Percentiles rank a stretch among this genome's conserved stretches.
These are phyloP conservation scores for Colletotrichum lindemuthianum DNA, from an alignment of 2,329 filamentous ascomycete genomes.

Conservation along the genomic window DNA sequence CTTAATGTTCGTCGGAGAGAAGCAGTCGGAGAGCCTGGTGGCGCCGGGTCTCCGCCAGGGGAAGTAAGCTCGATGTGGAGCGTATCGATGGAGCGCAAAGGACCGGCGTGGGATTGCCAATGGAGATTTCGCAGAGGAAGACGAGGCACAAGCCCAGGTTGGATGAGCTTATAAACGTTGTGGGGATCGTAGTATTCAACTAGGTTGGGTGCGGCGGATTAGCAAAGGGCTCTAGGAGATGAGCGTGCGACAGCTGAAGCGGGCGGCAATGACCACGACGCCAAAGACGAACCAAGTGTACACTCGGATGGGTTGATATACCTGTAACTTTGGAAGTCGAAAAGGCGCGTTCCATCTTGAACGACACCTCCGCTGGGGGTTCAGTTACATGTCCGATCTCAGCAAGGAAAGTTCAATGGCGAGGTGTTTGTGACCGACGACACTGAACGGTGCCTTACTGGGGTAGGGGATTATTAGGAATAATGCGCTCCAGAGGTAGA, in stretches of 20 bases:
- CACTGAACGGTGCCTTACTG: neutral
- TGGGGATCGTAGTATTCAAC: constrained; percentile 97
- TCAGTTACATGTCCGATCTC: constrained; percentile 26
- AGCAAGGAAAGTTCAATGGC: constrained; percentile 4
- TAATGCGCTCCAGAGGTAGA: too few species aligned
- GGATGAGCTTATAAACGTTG: constrained; percentile 84
- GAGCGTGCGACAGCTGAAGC: constrained; percentile 8
- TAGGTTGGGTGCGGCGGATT: constrained; percentile 47
- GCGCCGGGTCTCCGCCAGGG: constrained; percentile 55
- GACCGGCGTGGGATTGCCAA: constrained; percentile 94
- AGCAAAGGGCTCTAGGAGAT: neutral
- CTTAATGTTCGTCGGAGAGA: constrained; percentile 45
- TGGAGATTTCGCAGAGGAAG: constrained; percentile 91
- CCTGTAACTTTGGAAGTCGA: constrained; percentile 83
- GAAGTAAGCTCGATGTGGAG: constrained; percentile 90
- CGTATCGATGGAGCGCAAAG: constrained; percentile 91
- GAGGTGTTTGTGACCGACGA: neutral
- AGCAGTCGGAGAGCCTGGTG: constrained; percentile 45
- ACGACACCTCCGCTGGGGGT: constrained; percentile 40
- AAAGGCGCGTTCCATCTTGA: constrained; percentile 72
- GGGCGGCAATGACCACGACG: too few species aligned
- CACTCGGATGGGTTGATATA: constrained; percentile 46
- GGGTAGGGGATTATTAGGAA: too few species aligned
- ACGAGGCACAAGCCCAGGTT: constrained; percentile 78
- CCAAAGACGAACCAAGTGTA: too few species aligned